A percentile compares a stretch with the other conserved stretches of the same genome.
These are phyloP conservation scores for Cytospora leucostoma DNA, from an alignment of 2,329 filamentous ascomycete genomes.

Conservation along the genomic window DNA sequence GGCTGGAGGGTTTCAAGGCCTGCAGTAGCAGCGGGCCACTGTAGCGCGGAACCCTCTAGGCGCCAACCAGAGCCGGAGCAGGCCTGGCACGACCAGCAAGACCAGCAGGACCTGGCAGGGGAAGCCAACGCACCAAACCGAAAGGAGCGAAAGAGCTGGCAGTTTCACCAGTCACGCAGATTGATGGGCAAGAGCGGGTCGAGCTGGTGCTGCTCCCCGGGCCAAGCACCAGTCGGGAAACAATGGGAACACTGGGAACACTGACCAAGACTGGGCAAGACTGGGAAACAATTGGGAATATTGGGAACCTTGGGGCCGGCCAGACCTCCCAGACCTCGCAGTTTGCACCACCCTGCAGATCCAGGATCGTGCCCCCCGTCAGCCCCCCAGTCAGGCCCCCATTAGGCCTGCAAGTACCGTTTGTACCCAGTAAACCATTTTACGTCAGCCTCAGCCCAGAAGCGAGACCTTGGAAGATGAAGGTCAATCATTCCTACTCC, in stretches of 20 bases:
- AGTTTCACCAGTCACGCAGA: background rate
- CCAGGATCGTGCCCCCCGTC: no score
- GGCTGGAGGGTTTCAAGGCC: conserved; percentile 2
- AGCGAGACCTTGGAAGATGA: background rate
- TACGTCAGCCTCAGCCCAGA: background rate
- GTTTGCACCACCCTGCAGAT: background rate
- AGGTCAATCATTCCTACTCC: background rate
- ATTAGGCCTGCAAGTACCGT: background rate
- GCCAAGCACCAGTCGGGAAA: background rate
- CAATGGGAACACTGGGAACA: background rate
- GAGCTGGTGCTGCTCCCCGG: background rate
- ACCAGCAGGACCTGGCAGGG: background rate
- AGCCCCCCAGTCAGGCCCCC: background rate
- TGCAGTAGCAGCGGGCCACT: conserved; percentile 3
- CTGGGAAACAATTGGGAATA: background rate
- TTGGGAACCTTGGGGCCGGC: background rate
- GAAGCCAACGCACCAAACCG: background rate
- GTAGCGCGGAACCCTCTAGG: background rate
- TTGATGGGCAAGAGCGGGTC: background rate
- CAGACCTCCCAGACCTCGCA: background rate
- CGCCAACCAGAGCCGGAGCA: conserved; percentile 1
- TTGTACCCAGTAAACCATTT: background rate
- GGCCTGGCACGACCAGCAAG: background rate
- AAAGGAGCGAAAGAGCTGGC: conserved; percentile 1
- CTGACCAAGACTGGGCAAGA: no score